Base-by-base conservation (phyloP, 1,284 basidiomycete species). In the Irpex sp. region DNA sequence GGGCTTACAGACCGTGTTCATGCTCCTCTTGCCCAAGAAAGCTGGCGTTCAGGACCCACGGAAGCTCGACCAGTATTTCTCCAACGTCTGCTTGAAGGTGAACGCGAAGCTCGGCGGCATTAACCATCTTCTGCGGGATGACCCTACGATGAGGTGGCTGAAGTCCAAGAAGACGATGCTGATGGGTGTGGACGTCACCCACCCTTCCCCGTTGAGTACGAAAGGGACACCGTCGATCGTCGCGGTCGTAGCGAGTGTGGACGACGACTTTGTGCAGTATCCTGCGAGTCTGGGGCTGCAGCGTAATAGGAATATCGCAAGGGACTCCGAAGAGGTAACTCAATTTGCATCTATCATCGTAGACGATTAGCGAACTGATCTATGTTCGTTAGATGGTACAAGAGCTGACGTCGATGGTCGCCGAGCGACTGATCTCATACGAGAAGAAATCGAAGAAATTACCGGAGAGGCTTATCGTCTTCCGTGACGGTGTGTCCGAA, bases 121-220 rank as follows among this genome's bases (percentile, higher is more conserved):
- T 19, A 94, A 94, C 69, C 90, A 92, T 72, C 69, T 82, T 63
- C 74, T 93, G 35, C 86, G 88, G 49, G 68, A 76, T 0, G 67
- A 66, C 2, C 82, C 82, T 1, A 84, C 88, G 81, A 66, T 65
- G 26, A 26, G 11, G 19, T 92, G 90, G 90, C 72, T 92, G 50
- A 83, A 72, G 1, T 81, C 82, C 71, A 78, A 81, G 68, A 80
- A 80, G 63, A 92, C 91, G n/a, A 93, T 94, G 86, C 75, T 93
- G 70, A 85, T 94, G 8, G 92, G 92, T 0, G 87, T 89, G 50
- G 89, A 93, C 68, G 91, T 94, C 1, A 91, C 89, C 0, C 90
- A 93, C 71, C 86, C 89, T 1, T 79, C 85, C 0, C 82, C 81
- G 0, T 77, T 74, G 5, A 85, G 85, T 71, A 71, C 74, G 58